phyloP scores from a whole-genome alignment of 1,284 basidiomycete species.

The Tetrapyrgos nigripes region DNA sequence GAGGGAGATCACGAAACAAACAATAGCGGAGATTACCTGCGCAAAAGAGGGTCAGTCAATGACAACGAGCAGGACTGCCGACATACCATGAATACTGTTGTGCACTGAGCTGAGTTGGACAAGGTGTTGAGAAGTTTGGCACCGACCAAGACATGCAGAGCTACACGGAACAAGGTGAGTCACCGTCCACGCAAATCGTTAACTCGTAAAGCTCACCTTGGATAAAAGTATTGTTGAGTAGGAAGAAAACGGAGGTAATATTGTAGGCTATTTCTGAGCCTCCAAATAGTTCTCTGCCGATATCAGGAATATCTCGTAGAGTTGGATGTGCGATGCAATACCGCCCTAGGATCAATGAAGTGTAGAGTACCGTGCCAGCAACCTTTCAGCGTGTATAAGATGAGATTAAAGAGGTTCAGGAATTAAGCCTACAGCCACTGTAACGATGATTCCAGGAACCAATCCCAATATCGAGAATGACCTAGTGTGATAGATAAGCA shows the following conservation, averaged over 20 bases:
- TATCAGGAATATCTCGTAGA: slow-evolving; percentile 68
- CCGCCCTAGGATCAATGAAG: slow-evolving; percentile 55
- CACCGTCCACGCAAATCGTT: not conserved
- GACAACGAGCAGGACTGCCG: not conserved
- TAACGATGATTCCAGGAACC: slow-evolving; percentile 55
- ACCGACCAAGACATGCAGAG: slow-evolving; percentile 50
- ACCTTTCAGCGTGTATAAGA: too few species aligned
- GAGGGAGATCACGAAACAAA: slow-evolving; percentile 55
- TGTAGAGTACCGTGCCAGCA: slow-evolving; percentile 43
- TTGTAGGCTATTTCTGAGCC: slow-evolving; percentile 54
- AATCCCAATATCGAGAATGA: slow-evolving; percentile 64
- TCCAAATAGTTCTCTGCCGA: slow-evolving; percentile 60
- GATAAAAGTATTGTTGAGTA: slow-evolving; percentile 57
- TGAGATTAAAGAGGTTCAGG: too few species aligned
- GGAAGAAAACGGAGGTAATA: slow-evolving; percentile 51
- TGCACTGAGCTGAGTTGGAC: slow-evolving; percentile 58
- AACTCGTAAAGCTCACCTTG: slow-evolving; percentile 37
- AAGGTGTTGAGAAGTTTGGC: slow-evolving; percentile 63
- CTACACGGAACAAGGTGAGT: slow-evolving; percentile 24
- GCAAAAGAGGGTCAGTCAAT: not conserved
- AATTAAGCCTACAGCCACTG: slow-evolving; percentile 34
- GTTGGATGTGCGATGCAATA: slow-evolving; percentile 69
- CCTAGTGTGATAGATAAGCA: slow-evolving; percentile 30
- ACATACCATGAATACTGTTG: slow-evolving; percentile 55
- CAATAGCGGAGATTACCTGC: slow-evolving; percentile 42